Base-by-base conservation (phyloP, 805 yeast species). In the Dipodascopsis uninucleata region DNA sequence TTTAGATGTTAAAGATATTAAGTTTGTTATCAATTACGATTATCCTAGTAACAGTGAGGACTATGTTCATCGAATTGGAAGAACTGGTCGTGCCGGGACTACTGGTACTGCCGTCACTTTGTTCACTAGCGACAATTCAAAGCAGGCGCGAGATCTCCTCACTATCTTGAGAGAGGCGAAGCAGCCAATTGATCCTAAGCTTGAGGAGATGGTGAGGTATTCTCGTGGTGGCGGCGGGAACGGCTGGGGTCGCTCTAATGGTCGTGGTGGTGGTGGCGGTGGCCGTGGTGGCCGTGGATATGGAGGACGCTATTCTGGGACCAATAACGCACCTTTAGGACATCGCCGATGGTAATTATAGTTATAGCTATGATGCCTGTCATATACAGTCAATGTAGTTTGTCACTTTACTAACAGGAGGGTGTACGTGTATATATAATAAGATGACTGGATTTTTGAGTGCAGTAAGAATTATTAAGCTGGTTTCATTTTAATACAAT, bases 71-170 rank as follows among this genome's bases (percentile, higher is more conserved):
- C 81, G 98, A 74, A 93, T 90, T 64, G 98, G 98, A 70, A 89
- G 97, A 79, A 89, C 98, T 56, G 98, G 98, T 68, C 87, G 98
- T 79, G 98, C 97, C 58, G 97, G 97, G 68, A 81, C 88, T 53
- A 75, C 76, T 53, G 98, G 98, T 77, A 89, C 93, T 52, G 97
- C 98, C 44, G 79, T 88, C 57, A 86, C 97, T 6, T 79, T 90
- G 68, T 93, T 93, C 78, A 87, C 97, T 48, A 84, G 79, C 55
- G 89, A 75, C 56, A 86, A 88, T 75, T 73, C 86, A 59, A 79
- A 83, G 71, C 78, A 88, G 69, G 97, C 97, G 58, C 84, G 85
- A 61, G 93, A 87, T 61, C 77, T 93, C 64, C 78, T 90, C 61
- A 82, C 84, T 61, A 89, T 93, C 62, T 76, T 93, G 76, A 79